Base-by-base conservation (phyloP, 768 basidiomycete genomes). In the Phanerochaete sordida region DNA sequence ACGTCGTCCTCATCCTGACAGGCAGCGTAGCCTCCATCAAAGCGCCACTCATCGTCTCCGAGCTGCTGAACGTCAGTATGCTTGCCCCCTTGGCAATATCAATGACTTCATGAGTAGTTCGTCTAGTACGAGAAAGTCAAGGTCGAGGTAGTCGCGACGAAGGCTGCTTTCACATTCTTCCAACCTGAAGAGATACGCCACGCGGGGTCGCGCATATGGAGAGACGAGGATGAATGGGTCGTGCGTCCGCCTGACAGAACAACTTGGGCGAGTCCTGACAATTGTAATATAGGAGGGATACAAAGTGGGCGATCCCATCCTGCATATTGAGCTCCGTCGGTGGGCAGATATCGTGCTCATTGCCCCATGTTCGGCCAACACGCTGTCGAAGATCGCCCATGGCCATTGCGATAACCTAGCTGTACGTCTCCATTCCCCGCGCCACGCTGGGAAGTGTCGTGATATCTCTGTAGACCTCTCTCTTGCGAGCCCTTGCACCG, bases 21-120 rank as follows among this genome's bases (percentile, higher is more conserved):
- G 95, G 96, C n/a, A 95, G 92, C 68, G 96, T 99, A 9, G 95
- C 96, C 0, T 93, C 93, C 54, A 84, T 98, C 69, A 98, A 98
- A 69, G 87, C 87, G 1, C 94, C 95, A 3, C 80, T 97, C 56
- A 97, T 99, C 60, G 91, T 93, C 21, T 72, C 79, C 28, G 89
- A 88, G 63, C 79, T 98, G 30, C 76, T 89, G 45, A 75, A 76
- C 62, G 88, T 89, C 54, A 46, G 90, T 81, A 43, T 11, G 23
- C 23, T 8, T 23, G 11, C 37, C 19, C 8, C 5, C 12, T 31
- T 11, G 4, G 2, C 28, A 33, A 33, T 51, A 28, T n/a, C 5
- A n/a, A 15, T 33, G 15, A 3, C 7, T 51, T 6, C 15, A 51
- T 28, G 19, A 35, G 13, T 13, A 35, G 13, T 28, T 12, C 7